phyloP scores from a whole-genome alignment of 495 filamentous ascomycete species.

The Aspergillus hancockii region DNA sequence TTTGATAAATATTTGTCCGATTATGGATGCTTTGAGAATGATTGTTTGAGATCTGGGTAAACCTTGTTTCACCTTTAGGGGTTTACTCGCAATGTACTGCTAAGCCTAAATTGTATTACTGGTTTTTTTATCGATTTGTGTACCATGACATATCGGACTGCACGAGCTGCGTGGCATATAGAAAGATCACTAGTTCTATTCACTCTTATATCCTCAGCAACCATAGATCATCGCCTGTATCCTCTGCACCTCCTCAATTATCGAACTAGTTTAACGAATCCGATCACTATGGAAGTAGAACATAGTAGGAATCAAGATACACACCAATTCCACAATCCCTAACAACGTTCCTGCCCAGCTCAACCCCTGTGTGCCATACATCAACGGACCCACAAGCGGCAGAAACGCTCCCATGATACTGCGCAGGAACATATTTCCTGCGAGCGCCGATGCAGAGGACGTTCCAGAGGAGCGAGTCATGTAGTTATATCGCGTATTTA shows the following conservation, averaged over 20 bases:
- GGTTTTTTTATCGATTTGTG: too few relatives aligned
- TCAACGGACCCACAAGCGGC: conserved; percentile 69
- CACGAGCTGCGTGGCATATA: too few relatives aligned
- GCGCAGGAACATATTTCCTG: conserved; percentile 68
- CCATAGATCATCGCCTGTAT: too few relatives aligned
- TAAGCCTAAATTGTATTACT: too few relatives aligned
- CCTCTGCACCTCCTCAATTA: conserved; percentile 11
- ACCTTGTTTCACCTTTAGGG: background rate
- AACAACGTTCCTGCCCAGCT: conserved; percentile 69
- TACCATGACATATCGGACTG: too few relatives aligned
- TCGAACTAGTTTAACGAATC: conserved; percentile 4
- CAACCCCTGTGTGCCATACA: conserved; percentile 66
- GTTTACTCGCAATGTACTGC: too few relatives aligned
- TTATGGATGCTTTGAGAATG: too few relatives aligned
- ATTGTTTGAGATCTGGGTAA: background rate
- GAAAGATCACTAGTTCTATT: too few relatives aligned
- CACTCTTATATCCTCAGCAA: too few relatives aligned
- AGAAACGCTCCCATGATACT: conserved; percentile 64
- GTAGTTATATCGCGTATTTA: conserved; percentile 74
- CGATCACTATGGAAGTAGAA: conserved; percentile 11
- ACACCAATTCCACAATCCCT: conserved; percentile 14
- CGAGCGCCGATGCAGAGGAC: conserved; percentile 72
- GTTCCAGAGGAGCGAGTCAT: conserved; percentile 72
- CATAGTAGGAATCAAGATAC: conserved; percentile 8
- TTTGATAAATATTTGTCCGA: too few relatives aligned